phyloP scores from a whole-genome alignment of 352 stramenopile species.

The Phytophthora litchii region DNA sequence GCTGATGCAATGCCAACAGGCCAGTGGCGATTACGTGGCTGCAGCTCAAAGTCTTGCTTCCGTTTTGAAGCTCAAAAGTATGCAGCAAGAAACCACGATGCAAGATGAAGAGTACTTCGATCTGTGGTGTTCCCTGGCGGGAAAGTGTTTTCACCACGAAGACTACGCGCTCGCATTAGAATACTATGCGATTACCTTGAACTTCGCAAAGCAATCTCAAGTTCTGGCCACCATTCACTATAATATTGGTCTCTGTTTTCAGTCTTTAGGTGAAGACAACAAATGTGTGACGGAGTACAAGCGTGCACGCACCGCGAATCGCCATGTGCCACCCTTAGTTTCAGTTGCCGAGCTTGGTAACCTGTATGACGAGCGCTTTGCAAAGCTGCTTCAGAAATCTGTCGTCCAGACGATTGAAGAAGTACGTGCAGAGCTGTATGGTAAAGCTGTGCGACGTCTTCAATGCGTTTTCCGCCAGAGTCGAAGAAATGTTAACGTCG shows the following conservation, averaged over 20 bases:
- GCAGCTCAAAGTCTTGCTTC: constrained; percentile 53
- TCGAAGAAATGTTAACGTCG: constrained; percentile 22
- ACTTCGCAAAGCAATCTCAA: constrained; percentile 70
- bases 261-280: constrained; percentile 50
- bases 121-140: constrained; percentile 54
- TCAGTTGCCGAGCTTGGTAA: constrained; percentile 48
- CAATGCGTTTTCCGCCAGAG: constrained; percentile 69
- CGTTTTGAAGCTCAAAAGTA: constrained; percentile 40
- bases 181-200: constrained; percentile 62
- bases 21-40: constrained; percentile 57
- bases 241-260: constrained; percentile 62
- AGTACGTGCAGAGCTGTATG: constrained; percentile 65
- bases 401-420: constrained; percentile 58
- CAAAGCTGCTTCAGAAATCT: constrained; percentile 48
- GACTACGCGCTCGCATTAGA: constrained; percentile 67
- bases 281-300: constrained; percentile 72
- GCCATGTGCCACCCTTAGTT: constrained; percentile 52
- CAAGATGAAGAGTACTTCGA: constrained; percentile 60
- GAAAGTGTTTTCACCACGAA: constrained; percentile 73
- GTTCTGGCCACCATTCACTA: constrained; percentile 60
- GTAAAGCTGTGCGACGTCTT: constrained; percentile 57
- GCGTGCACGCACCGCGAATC: constrained; percentile 66
- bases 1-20: constrained; percentile 71
- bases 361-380: constrained; percentile 55
- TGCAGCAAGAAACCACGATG: constrained; percentile 39